These are phyloP conservation scores for Aphanomyces invadans DNA, from an alignment of 352 stramenopile genomes.

Conservation along the genomic window DNA sequence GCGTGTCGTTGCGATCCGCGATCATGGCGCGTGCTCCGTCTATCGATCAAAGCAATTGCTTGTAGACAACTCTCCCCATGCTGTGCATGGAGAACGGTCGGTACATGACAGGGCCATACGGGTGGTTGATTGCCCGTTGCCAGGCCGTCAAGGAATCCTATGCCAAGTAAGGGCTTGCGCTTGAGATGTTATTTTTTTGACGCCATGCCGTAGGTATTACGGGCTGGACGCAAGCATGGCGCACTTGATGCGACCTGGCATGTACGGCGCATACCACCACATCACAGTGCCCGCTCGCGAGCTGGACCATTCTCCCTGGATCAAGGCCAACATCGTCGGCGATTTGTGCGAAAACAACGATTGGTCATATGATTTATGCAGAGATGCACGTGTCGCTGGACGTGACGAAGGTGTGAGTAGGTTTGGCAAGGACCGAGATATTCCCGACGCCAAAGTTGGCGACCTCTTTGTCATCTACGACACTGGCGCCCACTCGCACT, in stretches of 20 bases:
- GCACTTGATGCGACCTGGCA: conserved; percentile 85
- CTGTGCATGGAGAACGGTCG: conserved; percentile 87
- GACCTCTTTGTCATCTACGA: conserved; percentile 88
- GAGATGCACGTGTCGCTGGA: too few species aligned
- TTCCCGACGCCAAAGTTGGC: conserved; percentile 44
- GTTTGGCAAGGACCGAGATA: conserved; percentile 17
- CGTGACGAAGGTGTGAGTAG: not conserved
- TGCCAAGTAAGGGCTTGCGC: conserved; percentile 31
- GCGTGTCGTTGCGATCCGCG: too few species aligned
- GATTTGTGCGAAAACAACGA: conserved; percentile 89
- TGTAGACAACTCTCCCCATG: conserved; percentile 40
- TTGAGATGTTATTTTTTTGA: not conserved
- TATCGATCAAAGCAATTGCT: too few species aligned
- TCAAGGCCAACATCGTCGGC: conserved; percentile 68
- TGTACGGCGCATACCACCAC: conserved; percentile 87
- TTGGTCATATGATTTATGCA: conserved; percentile 80
- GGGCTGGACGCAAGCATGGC: conserved; percentile 85
- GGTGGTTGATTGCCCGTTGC: conserved; percentile 78
- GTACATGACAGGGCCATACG: conserved; percentile 83
- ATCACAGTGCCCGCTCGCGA: conserved; percentile 71
- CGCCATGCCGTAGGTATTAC: conserved; percentile 68
- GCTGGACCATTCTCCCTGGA: conserved; percentile 27
- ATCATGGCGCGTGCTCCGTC: too few species aligned
- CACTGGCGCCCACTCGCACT: conserved; percentile 84
- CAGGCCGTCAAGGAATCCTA: conserved; percentile 83